Evolutionary conservation across 2,329 filamentous ascomycete species (phyloP), one percentile per base, ranked within the genome.

Genomic region (Colletotrichum eleusines): DNA sequence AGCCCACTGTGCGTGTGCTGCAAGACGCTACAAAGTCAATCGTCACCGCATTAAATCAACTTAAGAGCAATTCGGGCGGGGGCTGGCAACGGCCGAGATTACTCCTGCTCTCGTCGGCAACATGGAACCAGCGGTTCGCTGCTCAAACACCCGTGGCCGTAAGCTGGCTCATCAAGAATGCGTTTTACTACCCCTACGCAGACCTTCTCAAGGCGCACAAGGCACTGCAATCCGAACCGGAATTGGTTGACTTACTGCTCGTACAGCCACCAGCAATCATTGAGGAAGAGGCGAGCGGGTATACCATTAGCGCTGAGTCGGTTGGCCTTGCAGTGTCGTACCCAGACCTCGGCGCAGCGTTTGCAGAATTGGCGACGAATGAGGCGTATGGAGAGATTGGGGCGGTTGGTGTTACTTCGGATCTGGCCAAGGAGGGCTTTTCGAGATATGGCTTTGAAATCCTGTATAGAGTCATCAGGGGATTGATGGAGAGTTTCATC

Each of bases 151-250:
- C 69, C 8, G 38, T 31, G 8, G 12, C 42, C 23, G 46, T 69
- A 14, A 12, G 20, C 20, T 71, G 65, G 55, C n/a, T 63, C 1
- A 31, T 63, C 11, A 63, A 63, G 46, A 68, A 68, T 1, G 69
- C 69, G 0, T 71, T 71, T 8, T 71, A 69, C 46, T 71, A 63
- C 6, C 51, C 69, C 4, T 71, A 71, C n/a, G 53, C 58, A 16
- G 69, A 71, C n/a, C 54, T 71, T 7, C 44, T 63, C 11, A 59
- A 26, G 14, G 69, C 69, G 23, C 69, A 71, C 7, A 26, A 20
- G 23, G 35, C 46, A 11, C 48, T 71, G n/a, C 28, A 71, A 11
- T 44, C 33, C 11, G 51, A 31, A 1, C 58, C 66, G 26, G 58
- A 55, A 3, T 14, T 58, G 18, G 3, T 71, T 31, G 20, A 42